Conservation (phyloP, 2,329 filamentous ascomycete genomes). For the Apiospora arundinis region DNA sequence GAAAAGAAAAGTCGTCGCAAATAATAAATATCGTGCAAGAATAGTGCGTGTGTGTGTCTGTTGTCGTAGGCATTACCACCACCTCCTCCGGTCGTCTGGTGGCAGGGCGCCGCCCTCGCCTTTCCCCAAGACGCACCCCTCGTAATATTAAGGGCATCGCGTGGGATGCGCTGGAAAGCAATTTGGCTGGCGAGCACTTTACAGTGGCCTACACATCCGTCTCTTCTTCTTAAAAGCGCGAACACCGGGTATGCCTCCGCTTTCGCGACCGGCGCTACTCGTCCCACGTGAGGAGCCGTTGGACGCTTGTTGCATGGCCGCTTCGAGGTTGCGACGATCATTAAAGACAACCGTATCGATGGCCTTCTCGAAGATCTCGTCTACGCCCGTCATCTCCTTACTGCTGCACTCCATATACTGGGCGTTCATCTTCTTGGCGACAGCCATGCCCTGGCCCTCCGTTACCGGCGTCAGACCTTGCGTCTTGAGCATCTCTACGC, state of each 20-base stretch:
- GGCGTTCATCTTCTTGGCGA: constrained; percentile 93
- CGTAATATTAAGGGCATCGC: constrained; percentile 24
- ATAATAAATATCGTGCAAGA: constrained; percentile 17
- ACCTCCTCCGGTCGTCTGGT: constrained; percentile 19
- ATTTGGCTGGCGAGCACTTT: constrained; percentile 40
- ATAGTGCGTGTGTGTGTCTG: constrained; percentile 10
- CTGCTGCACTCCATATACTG: constrained; percentile 98
- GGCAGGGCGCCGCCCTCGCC: constrained; percentile 21
- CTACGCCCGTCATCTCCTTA: constrained; percentile 95
- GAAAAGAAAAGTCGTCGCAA: constrained; percentile 15
- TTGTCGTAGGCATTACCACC: constrained; percentile 16
- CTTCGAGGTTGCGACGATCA: constrained; percentile 69
- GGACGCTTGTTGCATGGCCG: constrained; percentile 46
- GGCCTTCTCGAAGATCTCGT: constrained; percentile 93
- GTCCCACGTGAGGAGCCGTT: constrained; percentile 38
- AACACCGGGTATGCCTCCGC: constrained; percentile 50
- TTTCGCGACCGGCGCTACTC: constrained; percentile 35
- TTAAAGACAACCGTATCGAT: constrained; percentile 89
- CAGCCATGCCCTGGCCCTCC: constrained; percentile 83
- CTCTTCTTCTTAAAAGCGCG: constrained; percentile 76
- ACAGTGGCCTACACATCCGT: constrained; percentile 82
- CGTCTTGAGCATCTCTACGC: constrained; percentile 98
- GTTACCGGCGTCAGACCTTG: constrained; percentile 96
- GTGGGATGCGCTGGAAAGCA: constrained; percentile 22
- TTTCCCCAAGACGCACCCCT: constrained; percentile 18